phyloP scores from a whole-genome alignment of 2,329 filamentous ascomycete species.

The Akanthomyces muscarius region DNA sequence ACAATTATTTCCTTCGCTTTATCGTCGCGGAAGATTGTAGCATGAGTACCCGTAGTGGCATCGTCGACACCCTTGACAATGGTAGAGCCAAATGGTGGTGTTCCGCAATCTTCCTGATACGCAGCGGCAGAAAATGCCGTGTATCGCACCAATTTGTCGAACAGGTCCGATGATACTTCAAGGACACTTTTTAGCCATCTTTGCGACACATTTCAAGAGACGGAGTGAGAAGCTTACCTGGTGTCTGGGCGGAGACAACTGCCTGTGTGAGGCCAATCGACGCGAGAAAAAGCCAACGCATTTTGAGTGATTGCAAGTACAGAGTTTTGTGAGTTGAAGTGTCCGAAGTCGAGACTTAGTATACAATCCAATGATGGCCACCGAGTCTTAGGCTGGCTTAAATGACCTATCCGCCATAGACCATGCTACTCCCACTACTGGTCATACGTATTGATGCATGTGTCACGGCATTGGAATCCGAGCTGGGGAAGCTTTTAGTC shows the following conservation, averaged over 20 bases:
- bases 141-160: slow-evolving; percentile 11
- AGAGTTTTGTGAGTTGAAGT: neutral
- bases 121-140: slow-evolving; percentile 22
- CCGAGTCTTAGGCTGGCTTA: neutral
- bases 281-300: neutral
- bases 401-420: neutral
- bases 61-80: slow-evolving; percentile 30
- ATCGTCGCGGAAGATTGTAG: slow-evolving; percentile 11
- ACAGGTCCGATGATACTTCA: slow-evolving; percentile 7
- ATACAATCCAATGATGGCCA: too few relatives aligned
- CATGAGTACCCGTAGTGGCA: slow-evolving; percentile 24
- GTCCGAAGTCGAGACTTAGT: too few relatives aligned
- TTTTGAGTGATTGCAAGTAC: neutral
- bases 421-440: neutral
- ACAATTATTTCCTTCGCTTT: slow-evolving; percentile 45
- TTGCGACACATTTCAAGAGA: neutral
- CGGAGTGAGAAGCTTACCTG: neutral
- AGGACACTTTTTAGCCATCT: neutral
- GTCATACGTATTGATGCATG: neutral
- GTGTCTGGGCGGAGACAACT: neutral
- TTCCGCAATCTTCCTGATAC: slow-evolving; percentile 38
- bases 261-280: neutral
- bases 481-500: neutral
- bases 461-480: neutral
- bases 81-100: slow-evolving; percentile 28